Evolutionary conservation across 768 basidiomycete species (phyloP), one percentile per base, ranked within the genome.

Genomic region (Boletus vermiculosoides): DNA sequence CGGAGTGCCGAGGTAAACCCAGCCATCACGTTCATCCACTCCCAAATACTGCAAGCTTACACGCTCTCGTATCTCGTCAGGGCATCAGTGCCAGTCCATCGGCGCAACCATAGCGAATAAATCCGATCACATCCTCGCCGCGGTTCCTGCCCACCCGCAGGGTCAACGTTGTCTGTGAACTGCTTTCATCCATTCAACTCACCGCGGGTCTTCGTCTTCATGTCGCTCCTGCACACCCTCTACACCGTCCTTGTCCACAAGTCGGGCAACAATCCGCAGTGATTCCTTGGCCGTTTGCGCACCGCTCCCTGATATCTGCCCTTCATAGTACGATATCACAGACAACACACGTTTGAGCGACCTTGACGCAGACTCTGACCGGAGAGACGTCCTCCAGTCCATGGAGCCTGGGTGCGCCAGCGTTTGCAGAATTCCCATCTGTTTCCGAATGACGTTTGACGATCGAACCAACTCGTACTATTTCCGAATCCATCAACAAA

Each of bases 391-490:
- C 47, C 64, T 61, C 45, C 65, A 53, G n/a, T 69, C 63, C 30
- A 61, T 60, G 5, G 76, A 66, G 7, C 72, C 54, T 10, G 73
- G 55, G 16, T 60, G 63, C 9, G 50, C 72, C 2, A 84, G 63
- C 11, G 73, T 67, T 45, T 79, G 74, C 30, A 86, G 67, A 25
- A 85, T 67, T 0, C 60, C 62, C 31, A 65, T 56, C 59, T 87
- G 84, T 56, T 78, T 83, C 50, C 74, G 75, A 33, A 88, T 65
- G 37, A 75, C 68, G 3, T 74, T 60, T 5, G 81, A 75, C 6
- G 83, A 83, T 20, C 86, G 80, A 22, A 87, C 80, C 20, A 88
- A 74, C 60, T 89, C 86, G 58, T 89, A 88, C 85, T 88, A 31
- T 48, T 15, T 16, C 31, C 34, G 44, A 20, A 22, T 33, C 31